Evolutionary conservation across 495 filamentous ascomycete species (phyloP).

Genomic region (Penicillium fimorum): DNA sequence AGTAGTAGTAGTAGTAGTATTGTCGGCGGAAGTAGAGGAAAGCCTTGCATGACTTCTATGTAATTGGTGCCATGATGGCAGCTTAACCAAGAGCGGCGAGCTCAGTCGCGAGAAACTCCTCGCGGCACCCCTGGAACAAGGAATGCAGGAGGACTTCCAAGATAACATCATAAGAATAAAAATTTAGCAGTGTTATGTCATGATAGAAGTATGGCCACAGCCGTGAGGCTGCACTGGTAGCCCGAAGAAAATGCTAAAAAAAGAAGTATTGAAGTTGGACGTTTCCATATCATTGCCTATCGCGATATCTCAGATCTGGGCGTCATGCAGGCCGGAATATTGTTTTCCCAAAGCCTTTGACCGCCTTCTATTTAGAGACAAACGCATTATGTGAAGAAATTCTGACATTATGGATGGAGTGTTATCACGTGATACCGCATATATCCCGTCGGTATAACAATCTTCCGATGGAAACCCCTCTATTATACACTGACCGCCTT

Average conservation of each 20-base stretch:
- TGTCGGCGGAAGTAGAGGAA: slow-evolving; percentile 30
- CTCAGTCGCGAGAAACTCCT: slow-evolving; percentile 32
- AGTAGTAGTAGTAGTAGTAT: slow-evolving; percentile 4
- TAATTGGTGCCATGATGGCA: slow-evolving; percentile 18
- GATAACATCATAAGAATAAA: slow-evolving; percentile 22
- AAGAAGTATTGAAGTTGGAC: not conserved
- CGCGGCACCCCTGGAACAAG: slow-evolving; percentile 37
- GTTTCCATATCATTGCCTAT: slow-evolving; percentile 30
- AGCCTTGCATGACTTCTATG: slow-evolving; percentile 13
- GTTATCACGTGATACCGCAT: too few relatives aligned
- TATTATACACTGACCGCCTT: not conserved
- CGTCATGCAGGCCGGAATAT: slow-evolving; percentile 30
- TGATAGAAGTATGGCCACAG: slow-evolving; percentile 18
- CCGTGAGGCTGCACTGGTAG: slow-evolving; percentile 12
- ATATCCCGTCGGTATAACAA: too few relatives aligned
- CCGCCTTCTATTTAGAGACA: slow-evolving; percentile 22
- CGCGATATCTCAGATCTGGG: slow-evolving; percentile 23
- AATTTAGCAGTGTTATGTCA: slow-evolving; percentile 23
- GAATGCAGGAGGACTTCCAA: slow-evolving; percentile 33
- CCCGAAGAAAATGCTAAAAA: not conserved
- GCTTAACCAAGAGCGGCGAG: slow-evolving; percentile 19
- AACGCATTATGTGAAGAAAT: not conserved
- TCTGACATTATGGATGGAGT: too few relatives aligned
- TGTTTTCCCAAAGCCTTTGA: not conserved
- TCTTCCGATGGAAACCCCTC: not conserved